Percentiles rank a stretch among this genome's conserved stretches.
These are phyloP conservation scores for Chalciporus piperatus DNA, from an alignment of 768 basidiomycete species.

Conservation along the genomic window DNA sequence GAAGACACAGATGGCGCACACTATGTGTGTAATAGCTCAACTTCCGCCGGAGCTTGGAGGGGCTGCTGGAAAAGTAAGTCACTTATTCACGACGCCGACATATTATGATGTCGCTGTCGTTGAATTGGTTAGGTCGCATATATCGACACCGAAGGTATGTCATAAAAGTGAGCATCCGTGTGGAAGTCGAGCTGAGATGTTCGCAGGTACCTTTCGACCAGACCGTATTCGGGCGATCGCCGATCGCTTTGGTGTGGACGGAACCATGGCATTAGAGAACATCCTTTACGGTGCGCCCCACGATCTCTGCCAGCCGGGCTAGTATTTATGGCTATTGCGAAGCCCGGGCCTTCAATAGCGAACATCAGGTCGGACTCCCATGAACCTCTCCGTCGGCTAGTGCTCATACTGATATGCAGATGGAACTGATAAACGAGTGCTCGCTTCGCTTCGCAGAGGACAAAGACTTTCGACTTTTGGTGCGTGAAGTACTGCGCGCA, in stretches of 20 bases:
- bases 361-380: slow-evolving; percentile 69
- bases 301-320: not conserved
- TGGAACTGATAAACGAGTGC: slow-evolving; percentile 90
- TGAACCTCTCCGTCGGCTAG: not conserved
- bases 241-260: slow-evolving; percentile 91
- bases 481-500: slow-evolving; percentile 22
- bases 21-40: slow-evolving; percentile 88
- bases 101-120: not conserved
- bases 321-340: slow-evolving; percentile 11
- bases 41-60: slow-evolving; percentile 89
- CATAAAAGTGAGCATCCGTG: not conserved
- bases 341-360: slow-evolving; percentile 91
- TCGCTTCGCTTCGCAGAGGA: slow-evolving; percentile 88
- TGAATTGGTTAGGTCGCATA: slow-evolving; percentile 66
- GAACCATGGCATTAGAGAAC: slow-evolving; percentile 82
- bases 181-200: slow-evolving; percentile 20
- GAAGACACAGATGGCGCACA: slow-evolving; percentile 94
- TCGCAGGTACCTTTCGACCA: slow-evolving; percentile 88
- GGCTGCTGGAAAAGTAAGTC: slow-evolving; percentile 75
- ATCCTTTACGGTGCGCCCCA: slow-evolving; percentile 71
- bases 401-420: slow-evolving; percentile 40
- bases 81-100: slow-evolving; percentile 1
- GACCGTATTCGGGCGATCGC: slow-evolving; percentile 91
- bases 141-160: slow-evolving; percentile 79
- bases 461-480: slow-evolving; percentile 75